These are phyloP conservation scores for Morella rubra DNA, from an alignment of 306 rosid genomes.

Conservation along the genomic window DNA sequence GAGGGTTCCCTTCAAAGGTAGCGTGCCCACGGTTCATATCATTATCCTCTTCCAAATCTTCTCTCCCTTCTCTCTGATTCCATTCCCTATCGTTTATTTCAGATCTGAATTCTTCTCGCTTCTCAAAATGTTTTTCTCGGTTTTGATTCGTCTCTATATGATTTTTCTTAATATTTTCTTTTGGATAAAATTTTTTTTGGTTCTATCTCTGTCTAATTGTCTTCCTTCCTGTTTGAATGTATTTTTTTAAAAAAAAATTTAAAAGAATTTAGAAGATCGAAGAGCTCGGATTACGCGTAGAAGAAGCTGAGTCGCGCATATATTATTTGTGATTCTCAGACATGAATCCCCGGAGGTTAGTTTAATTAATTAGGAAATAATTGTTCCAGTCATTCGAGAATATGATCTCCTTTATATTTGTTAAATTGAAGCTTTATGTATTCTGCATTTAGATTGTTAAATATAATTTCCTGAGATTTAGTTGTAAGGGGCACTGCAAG, in stretches of 20 bases:
- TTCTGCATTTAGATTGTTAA: too few relatives aligned
- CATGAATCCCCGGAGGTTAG: slow-evolving; percentile 58
- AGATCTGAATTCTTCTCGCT: slow-evolving; percentile 21
- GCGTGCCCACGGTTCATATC: background rate
- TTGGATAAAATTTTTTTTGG: background rate
- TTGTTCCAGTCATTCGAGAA: background rate
- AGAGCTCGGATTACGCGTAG: background rate
- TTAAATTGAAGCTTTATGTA: background rate
- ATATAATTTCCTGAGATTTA: background rate
- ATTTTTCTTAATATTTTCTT: background rate
- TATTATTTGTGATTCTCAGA: slow-evolving; percentile 4
- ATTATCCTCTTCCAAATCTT: background rate
- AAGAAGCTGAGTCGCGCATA: too few relatives aligned
- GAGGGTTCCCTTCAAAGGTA: slow-evolving; percentile 25
- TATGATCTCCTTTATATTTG: background rate
- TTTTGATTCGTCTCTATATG: too few relatives aligned
- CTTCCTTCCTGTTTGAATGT: background rate
- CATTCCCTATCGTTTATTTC: slow-evolving; percentile 6
- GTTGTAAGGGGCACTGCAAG: background rate
- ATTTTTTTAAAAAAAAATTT: slow-evolving; percentile 1
- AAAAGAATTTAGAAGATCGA: background rate
- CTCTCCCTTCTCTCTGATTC: slow-evolving; percentile 5
- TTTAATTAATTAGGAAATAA: background rate
- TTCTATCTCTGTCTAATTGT: background rate
- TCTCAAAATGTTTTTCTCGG: too few relatives aligned